These are phyloP conservation scores for Citrullus colocynthis DNA, from an alignment of 306 rosid genomes.

Conservation along the genomic window DNA sequence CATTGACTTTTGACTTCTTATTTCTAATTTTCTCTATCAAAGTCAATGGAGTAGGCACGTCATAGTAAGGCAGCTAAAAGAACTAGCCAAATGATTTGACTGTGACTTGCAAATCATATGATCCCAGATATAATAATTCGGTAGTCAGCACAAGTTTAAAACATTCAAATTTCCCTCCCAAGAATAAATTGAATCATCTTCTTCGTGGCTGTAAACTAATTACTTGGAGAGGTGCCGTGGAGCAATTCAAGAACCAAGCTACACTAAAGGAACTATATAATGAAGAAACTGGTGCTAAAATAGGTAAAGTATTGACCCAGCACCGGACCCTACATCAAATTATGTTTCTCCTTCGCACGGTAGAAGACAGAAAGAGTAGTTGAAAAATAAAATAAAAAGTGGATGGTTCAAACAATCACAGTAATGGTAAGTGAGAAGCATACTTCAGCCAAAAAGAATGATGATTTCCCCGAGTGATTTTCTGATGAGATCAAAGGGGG, in stretches of 20 bases:
- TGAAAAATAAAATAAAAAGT: background rate
- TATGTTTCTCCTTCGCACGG: background rate
- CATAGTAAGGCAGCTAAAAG: background rate
- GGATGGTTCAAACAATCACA: background rate
- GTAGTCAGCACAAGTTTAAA: background rate
- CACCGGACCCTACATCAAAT: background rate
- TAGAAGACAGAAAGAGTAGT: background rate
- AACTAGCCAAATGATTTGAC: background rate
- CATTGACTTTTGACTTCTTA: background rate
- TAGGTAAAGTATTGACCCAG: background rate
- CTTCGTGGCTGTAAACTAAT: background rate
- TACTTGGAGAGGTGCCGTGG: background rate
- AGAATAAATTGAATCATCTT: background rate
- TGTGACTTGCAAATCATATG: background rate
- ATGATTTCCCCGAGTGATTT: constrained; percentile 53
- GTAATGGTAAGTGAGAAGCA: constrained; percentile 10
- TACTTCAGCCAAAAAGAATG: constrained; percentile 94
- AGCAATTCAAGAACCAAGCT: background rate
- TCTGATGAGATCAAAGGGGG: constrained; percentile 61
- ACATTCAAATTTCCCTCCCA: background rate
- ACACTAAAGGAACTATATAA: background rate
- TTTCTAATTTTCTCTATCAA: background rate
- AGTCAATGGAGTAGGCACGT: background rate
- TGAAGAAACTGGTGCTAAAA: background rate
- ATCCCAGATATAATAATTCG: background rate